These are phyloP conservation scores for Xylaria telfairii DNA, from an alignment of 495 filamentous ascomycete species.

Conservation along the genomic window DNA sequence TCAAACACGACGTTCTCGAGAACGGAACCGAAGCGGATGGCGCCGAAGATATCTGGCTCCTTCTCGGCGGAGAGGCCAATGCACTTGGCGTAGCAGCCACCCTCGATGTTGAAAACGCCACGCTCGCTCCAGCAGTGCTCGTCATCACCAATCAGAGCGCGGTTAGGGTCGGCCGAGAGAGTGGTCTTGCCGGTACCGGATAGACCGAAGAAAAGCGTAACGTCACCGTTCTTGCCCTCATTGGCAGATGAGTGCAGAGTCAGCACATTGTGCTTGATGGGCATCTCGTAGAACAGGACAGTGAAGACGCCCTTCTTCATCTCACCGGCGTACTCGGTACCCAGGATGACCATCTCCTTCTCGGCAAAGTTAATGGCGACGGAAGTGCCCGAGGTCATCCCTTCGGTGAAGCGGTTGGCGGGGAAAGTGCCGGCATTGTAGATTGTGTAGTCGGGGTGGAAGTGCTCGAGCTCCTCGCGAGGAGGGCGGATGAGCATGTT, in stretches of 20 bases:
- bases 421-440: slow-evolving; percentile 99
- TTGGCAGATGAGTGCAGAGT: slow-evolving; percentile 96
- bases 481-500: slow-evolving; percentile 99
- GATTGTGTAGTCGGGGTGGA: slow-evolving; percentile 99
- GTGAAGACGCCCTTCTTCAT: slow-evolving; percentile 99
- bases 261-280: slow-evolving; percentile 97
- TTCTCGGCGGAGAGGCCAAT: slow-evolving; percentile 98
- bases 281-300: slow-evolving; percentile 99
- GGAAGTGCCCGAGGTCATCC: slow-evolving; percentile 92
- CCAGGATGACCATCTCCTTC: slow-evolving; percentile 94
- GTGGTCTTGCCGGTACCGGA: slow-evolving; percentile 99
- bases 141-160: slow-evolving; percentile 95
- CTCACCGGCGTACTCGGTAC: slow-evolving; percentile 98
- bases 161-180: slow-evolving; percentile 94
- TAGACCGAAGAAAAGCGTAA: slow-evolving; percentile 98
- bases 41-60: slow-evolving; percentile 97
- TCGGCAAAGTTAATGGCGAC: slow-evolving; percentile 84
- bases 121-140: slow-evolving; percentile 99
- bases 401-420: slow-evolving; percentile 95
- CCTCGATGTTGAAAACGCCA: slow-evolving; percentile 99
- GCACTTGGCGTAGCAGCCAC: slow-evolving; percentile 99
- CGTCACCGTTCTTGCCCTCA: slow-evolving; percentile 84
- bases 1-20: slow-evolving; percentile 99
- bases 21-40: slow-evolving; percentile 95
- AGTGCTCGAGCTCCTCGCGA: slow-evolving; percentile 88